Evolutionary conservation across 2,329 filamentous ascomycete species (phyloP).

Genomic region (Aureobasidium melanogenum): DNA sequence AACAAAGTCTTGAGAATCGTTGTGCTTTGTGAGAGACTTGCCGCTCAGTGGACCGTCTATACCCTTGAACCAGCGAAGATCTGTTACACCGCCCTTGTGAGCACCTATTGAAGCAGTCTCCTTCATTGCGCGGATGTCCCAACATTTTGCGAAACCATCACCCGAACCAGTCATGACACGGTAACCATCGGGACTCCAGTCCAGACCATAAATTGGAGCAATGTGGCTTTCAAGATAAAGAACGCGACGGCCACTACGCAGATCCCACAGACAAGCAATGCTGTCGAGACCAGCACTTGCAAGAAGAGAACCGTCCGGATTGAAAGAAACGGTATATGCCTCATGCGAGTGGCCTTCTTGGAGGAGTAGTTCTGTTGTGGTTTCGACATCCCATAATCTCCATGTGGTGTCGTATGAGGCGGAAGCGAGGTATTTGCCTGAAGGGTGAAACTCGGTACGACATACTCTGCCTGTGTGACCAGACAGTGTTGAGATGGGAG

Average conservation of each 20-base stretch:
- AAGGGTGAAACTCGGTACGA: constrained; percentile 89
- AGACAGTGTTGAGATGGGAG: constrained; percentile 69
- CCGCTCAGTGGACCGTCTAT: constrained; percentile 56
- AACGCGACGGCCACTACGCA: constrained; percentile 83
- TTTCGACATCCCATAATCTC: constrained; percentile 91
- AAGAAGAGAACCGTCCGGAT: constrained; percentile 79
- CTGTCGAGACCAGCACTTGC: constrained; percentile 91
- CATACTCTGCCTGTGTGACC: constrained; percentile 85
- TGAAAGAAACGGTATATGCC: constrained; percentile 85
- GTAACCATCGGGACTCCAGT: constrained; percentile 87
- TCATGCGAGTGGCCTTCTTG: constrained; percentile 94
- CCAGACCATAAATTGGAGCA: constrained; percentile 83
- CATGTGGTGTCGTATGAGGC: constrained; percentile 95
- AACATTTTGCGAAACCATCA: constrained; percentile 95
- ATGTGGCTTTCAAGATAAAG: constrained; percentile 94
- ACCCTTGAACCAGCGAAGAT: constrained; percentile 90
- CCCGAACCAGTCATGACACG: constrained; percentile 87
- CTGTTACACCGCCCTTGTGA: constrained; percentile 83
- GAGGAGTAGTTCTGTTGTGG: constrained; percentile 69
- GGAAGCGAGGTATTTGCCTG: constrained; percentile 78
- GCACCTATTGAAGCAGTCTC: constrained; percentile 79
- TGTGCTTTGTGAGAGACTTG: not conserved
- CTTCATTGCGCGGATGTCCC: constrained; percentile 87
- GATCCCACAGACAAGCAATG: constrained; percentile 90
- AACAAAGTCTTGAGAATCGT: constrained; percentile 18